Conservation (phyloP, 257 asterid species). For the Fraxinus excelsior region DNA sequence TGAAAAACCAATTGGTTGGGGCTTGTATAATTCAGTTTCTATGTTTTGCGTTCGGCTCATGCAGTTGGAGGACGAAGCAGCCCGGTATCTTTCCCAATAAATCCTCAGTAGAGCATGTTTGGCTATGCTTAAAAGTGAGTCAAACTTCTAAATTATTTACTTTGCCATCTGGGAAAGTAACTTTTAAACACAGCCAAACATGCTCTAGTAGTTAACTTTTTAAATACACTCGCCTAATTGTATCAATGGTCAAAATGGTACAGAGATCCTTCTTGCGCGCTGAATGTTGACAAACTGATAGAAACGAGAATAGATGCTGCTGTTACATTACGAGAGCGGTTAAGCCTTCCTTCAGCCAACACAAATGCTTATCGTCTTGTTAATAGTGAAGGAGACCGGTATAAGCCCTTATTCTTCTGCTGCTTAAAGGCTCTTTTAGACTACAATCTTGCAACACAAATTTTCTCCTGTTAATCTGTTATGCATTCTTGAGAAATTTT, state of each 20-base stretch:
- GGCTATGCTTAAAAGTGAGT: neutral
- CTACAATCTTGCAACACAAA: neutral
- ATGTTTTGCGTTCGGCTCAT: slow-evolving; percentile 96
- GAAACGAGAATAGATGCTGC: slow-evolving; percentile 74
- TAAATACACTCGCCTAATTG: slow-evolving; percentile 22
- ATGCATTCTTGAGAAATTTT: neutral
- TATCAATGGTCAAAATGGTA: slow-evolving; percentile 9
- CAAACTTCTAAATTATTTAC: neutral
- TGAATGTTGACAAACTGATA: slow-evolving; percentile 66
- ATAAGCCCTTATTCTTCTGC: slow-evolving; percentile 17
- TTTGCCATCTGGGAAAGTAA: no score
- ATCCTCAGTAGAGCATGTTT: slow-evolving; percentile 8
- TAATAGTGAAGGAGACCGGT: slow-evolving; percentile 98
- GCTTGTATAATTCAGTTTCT: slow-evolving; percentile 86
- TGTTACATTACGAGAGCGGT: slow-evolving; percentile 56
- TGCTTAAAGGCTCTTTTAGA: neutral
- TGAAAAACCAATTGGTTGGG: slow-evolving; percentile 94
- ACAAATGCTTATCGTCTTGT: slow-evolving; percentile 90
- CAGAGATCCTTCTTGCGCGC: slow-evolving; percentile 78
- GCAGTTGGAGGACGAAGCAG: slow-evolving; percentile 87
- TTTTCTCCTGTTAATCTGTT: neutral
- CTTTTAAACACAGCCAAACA: neutral
- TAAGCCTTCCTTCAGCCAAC: slow-evolving; percentile 74
- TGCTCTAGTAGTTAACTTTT: slow-evolving; percentile 13
- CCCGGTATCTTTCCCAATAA: slow-evolving; percentile 41